Conservation (phyloP, 2,329 filamentous ascomycete species). For the Onygena corvina region DNA sequence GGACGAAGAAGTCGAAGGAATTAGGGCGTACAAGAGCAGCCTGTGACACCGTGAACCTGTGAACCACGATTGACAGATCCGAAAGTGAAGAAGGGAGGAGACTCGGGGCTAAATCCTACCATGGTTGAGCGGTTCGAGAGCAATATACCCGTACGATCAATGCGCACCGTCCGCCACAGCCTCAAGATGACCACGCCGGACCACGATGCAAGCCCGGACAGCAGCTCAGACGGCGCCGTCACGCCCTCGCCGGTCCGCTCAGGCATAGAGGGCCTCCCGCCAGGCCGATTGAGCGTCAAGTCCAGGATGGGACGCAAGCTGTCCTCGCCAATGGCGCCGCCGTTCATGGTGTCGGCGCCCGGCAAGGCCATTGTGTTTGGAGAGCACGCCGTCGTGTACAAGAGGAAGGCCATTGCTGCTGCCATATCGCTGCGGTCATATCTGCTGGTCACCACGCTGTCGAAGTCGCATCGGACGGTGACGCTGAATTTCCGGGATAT, state of each 20-base stretch:
- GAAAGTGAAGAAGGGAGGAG: not conserved
- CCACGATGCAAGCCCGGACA: constrained; percentile 20
- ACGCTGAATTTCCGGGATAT: constrained; percentile 86
- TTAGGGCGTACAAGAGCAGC: not conserved
- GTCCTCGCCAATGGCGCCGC: constrained; percentile 56
- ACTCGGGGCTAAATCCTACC: not conserved
- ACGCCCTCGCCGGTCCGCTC: constrained; percentile 21
- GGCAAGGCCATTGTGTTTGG: constrained; percentile 98
- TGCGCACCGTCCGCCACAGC: not conserved
- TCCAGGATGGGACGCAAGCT: constrained; percentile 26
- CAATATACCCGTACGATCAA: constrained; percentile 6
- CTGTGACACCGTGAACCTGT: not conserved
- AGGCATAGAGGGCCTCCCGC: constrained; percentile 17
- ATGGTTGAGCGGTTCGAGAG: constrained; percentile 7
- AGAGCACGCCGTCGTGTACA: constrained; percentile 94
- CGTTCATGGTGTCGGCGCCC: constrained; percentile 96
- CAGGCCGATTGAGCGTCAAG: constrained; percentile 11
- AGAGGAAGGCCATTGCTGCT: constrained; percentile 91
- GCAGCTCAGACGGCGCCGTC: constrained; percentile 24
- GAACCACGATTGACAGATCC: not conserved
- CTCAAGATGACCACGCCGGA: constrained; percentile 6
- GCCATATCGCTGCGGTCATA: constrained; percentile 92
- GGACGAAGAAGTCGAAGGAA: not conserved
- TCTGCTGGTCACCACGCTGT: constrained; percentile 85
- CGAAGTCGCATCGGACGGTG: constrained; percentile 80